These are phyloP conservation scores for Mycena vulgaris DNA, from an alignment of 768 basidiomycete species.

Conservation along the genomic window DNA sequence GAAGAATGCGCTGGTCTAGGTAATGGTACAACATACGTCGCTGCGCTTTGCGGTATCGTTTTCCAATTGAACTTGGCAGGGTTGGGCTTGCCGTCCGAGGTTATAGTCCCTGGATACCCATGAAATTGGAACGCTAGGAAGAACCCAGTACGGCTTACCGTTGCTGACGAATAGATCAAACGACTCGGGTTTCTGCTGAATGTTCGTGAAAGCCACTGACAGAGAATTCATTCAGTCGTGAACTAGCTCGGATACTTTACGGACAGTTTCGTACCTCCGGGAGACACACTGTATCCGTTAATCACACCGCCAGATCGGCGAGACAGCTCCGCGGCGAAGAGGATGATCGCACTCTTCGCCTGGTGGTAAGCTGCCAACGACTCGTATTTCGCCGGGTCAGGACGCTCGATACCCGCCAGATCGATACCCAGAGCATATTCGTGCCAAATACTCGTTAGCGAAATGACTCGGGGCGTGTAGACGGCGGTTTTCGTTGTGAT, in stretches of 20 bases:
- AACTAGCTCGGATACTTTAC: too few relatives aligned
- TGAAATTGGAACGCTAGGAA: background rate
- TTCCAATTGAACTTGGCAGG: background rate
- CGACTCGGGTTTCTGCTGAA: slow-evolving; percentile 19
- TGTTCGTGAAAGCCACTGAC: slow-evolving; percentile 10
- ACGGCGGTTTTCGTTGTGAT: background rate
- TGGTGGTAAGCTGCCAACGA: background rate
- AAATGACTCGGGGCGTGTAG: slow-evolving; percentile 1
- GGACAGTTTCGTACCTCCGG: slow-evolving; percentile 1
- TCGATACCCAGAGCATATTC: slow-evolving; percentile 8
- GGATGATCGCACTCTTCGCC: slow-evolving; percentile 16
- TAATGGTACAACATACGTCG: background rate
- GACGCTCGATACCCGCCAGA: background rate
- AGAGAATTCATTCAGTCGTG: background rate
- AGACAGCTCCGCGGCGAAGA: background rate
- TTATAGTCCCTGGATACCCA: slow-evolving; percentile 1
- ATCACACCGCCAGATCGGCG: background rate
- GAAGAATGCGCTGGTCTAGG: background rate
- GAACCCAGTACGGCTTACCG: background rate
- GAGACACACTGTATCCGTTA: slow-evolving; percentile 2
- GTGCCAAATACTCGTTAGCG: slow-evolving; percentile 5
- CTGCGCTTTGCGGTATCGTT: slow-evolving; percentile 11
- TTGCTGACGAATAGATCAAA: slow-evolving; percentile 8
- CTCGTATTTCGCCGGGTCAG: slow-evolving; percentile 3
- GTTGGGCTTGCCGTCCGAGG: slow-evolving; percentile 5